Conservation (phyloP, 257 asterid species). For the Solanum stenotomum region DNA sequence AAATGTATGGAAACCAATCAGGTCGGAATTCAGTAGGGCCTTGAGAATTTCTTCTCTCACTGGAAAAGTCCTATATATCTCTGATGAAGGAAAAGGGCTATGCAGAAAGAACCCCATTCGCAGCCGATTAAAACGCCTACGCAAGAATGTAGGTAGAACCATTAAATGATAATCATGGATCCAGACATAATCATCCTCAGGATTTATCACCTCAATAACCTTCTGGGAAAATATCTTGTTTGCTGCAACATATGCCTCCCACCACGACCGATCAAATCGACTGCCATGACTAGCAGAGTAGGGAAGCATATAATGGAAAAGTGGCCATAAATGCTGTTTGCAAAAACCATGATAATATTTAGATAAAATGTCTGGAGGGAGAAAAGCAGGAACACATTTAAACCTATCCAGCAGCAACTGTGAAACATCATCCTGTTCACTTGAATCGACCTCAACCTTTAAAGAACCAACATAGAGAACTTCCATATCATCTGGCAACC, state of each 20-base stretch:
- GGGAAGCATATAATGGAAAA: constrained; percentile 46
- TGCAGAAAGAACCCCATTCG: constrained; percentile 46
- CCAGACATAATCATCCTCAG: constrained; percentile 50
- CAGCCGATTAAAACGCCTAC: constrained; percentile 35
- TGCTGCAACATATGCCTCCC: constrained; percentile 53
- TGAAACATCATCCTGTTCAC: constrained; percentile 48
- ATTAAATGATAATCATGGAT: constrained; percentile 47
- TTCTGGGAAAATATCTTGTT: constrained; percentile 42
- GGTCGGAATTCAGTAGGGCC: constrained; percentile 38
- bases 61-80: constrained; percentile 38
- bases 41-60: constrained; percentile 41
- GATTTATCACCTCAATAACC: constrained; percentile 51
- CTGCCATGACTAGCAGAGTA: constrained; percentile 42
- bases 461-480: constrained; percentile 43
- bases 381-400: constrained; percentile 47
- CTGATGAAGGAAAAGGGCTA: constrained; percentile 50
- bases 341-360: constrained; percentile 50
- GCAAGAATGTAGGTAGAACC: constrained; percentile 45
- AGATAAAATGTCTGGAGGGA: constrained; percentile 30
- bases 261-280: constrained; percentile 42
- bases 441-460: constrained; percentile 33
- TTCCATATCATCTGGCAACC: constrained; percentile 47
- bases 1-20: constrained; percentile 43
- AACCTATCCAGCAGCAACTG: constrained; percentile 41
- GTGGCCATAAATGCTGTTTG: constrained; percentile 47